phyloP scores from a whole-genome alignment of 2,329 filamentous ascomycete genomes.

The Arthrobotrys megalospora region DNA sequence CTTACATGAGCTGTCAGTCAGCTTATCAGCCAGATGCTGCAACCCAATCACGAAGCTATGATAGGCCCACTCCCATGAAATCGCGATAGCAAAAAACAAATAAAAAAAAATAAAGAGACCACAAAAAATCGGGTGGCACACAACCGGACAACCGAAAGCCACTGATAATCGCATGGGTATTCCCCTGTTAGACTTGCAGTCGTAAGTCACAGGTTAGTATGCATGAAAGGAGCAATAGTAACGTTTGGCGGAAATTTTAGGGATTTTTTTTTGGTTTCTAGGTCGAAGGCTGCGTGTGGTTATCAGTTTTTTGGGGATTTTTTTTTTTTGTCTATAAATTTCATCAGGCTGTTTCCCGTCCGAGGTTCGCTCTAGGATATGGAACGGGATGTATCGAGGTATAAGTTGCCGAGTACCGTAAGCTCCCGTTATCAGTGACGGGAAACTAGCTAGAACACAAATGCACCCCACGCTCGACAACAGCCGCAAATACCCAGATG shows the following conservation, averaged over 20 bases:
- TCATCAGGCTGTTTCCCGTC: neutral
- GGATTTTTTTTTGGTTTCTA: neutral
- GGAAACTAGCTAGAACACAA: neutral
- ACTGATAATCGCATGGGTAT: slow-evolving; percentile 32
- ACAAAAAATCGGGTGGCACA: slow-evolving; percentile 21
- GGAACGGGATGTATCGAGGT: slow-evolving; percentile 17
- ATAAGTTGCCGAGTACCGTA: slow-evolving; percentile 27
- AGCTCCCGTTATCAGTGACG: slow-evolving; percentile 27
- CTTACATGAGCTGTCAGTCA: slow-evolving; percentile 27
- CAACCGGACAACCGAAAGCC: slow-evolving; percentile 17
- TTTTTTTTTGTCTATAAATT: neutral
- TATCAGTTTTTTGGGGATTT: neutral
- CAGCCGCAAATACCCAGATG: slow-evolving; percentile 2
- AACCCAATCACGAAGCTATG: slow-evolving; percentile 50
- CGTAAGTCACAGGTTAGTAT: slow-evolving; percentile 2
- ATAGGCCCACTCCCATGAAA: slow-evolving; percentile 35
- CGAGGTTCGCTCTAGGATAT: neutral
- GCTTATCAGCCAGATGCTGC: slow-evolving; percentile 52
- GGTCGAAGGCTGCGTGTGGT: neutral
- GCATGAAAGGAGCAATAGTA: slow-evolving; percentile 22
- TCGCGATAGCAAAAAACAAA: slow-evolving; percentile 23
- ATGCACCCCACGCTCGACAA: slow-evolving; percentile 17
- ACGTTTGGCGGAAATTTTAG: slow-evolving; percentile 27
- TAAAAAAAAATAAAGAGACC: slow-evolving; percentile 9
- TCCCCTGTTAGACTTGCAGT: slow-evolving; percentile 10